Percentiles rank a stretch among this genome's conserved stretches.
Conservation (phyloP, 2,329 filamentous ascomycete species). For the Cladosporium colombiae region DNA sequence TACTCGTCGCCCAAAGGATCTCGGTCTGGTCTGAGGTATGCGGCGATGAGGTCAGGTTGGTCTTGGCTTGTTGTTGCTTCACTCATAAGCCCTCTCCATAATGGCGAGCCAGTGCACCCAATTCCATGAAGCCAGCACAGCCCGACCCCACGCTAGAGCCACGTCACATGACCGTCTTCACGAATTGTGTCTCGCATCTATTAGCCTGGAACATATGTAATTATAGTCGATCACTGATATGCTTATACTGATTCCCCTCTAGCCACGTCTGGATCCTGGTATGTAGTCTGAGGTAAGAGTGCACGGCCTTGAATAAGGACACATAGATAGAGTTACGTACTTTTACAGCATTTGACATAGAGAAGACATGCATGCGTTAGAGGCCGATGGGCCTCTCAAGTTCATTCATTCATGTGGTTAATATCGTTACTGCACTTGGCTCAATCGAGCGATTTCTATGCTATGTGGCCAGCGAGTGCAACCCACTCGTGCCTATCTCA, state of each 20-base stretch:
- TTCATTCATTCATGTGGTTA: not conserved
- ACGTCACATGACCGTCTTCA: not conserved
- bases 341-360: not conserved
- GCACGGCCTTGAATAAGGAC: not conserved
- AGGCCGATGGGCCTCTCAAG: not conserved
- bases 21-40: not conserved
- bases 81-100: constrained; percentile 2
- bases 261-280: not conserved
- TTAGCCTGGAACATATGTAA: too few relatives aligned
- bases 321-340: not conserved
- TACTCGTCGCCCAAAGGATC: not conserved
- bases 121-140: constrained; percentile 4
- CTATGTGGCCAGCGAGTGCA: not conserved
- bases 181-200: not conserved
- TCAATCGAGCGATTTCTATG: not conserved
- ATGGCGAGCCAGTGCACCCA: not conserved
- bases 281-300: not conserved
- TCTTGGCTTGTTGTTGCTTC: constrained; percentile 18
- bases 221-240: not conserved
- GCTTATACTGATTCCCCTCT: not conserved
- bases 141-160: not conserved
- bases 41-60: constrained; percentile 13
- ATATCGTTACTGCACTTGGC: not conserved
- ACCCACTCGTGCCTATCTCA: not conserved
- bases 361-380: not conserved